A percentile compares a stretch with the other conserved stretches of the same genome.
Evolutionary conservation across 305 asterid species (phyloP).

Genomic region (Ilex paraguariensis): DNA sequence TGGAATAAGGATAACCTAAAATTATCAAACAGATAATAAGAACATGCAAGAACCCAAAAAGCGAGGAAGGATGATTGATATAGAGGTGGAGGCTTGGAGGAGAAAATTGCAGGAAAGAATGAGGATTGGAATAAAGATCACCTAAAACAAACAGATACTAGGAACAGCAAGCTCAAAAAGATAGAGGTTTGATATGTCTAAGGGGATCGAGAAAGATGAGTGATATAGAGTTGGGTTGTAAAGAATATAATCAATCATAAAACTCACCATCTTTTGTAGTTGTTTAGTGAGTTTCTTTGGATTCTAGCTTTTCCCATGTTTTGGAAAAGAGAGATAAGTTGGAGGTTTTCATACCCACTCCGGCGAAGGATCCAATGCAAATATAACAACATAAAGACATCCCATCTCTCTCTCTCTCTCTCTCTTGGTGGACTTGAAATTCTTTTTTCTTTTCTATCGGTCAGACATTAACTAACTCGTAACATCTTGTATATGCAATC

Average conservation of each 20-base stretch:
- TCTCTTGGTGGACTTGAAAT: constrained; percentile 3
- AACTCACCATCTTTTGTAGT: constrained; percentile 14
- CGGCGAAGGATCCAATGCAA: constrained; percentile 70
- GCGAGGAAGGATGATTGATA: no score
- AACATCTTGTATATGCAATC: constrained; percentile 1
- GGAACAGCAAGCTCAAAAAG: constrained; percentile 5
- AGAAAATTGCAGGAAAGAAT: background rate
- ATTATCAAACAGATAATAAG: no score
- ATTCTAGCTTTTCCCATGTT: constrained; percentile 27
- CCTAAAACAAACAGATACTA: constrained; percentile 8
- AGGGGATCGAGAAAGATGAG: constrained; percentile 13
- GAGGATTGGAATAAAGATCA: constrained; percentile 2
- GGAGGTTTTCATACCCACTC: constrained; percentile 20
- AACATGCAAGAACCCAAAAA: no score
- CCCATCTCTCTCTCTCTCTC: background rate
- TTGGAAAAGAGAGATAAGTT: constrained; percentile 7
- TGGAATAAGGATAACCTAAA: no score
- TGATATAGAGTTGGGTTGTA: constrained; percentile 25
- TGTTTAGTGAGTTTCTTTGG: constrained; percentile 17
- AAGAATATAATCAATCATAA: constrained; percentile 29
- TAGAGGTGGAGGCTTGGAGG: no score
- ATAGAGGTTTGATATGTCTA: constrained; percentile 1
- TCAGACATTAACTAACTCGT: constrained; percentile 4
- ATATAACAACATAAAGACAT: background rate
- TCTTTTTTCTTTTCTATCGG: background rate